Base-by-base conservation (phyloP, 805 yeast genomes). In the Kuraishia molischiana region DNA sequence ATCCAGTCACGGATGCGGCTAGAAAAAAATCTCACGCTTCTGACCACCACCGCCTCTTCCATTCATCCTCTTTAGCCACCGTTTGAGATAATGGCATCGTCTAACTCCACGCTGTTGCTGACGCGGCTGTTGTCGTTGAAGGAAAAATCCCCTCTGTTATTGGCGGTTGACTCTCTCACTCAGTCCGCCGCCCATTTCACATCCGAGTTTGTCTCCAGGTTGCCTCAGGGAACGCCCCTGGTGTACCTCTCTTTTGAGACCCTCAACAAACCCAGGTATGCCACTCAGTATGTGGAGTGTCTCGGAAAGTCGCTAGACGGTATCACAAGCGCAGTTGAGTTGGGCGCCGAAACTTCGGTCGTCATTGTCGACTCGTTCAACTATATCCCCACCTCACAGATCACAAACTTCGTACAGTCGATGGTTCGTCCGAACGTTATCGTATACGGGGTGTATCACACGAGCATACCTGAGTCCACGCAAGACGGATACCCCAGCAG, bases 171-270 rank as follows among this genome's bases (percentile, higher is more conserved):
- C 53, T 68, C 83, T 1, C 57, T 86, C 8, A 62, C 70, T 0
- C 96, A 89, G 54, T 74, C 92, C 0, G 74, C 86, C 0, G 47
- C 59, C 22, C 49, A 62, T 34, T 55, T 89, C 10, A 50, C 84
- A 1, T 51, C 59, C 20, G 96, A 86, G 51, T 65, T 87, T 35
- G 56, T 68, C 55, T 65, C 44, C 64, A 69, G 36, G 45, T 48
- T 50, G 29, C 56, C 59, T 10, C 50, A 41, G 4, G 50, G 48
- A 10, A 52, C 58, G 3, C 61, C 60, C 3, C 59, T 78, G 4
- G 52, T 77, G 3, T 82, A 64, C 45, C 56, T 86, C 14, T 77
- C 90, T 2, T 87, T 70, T 53, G 95, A 85, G 50, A 79, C 92
- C 0, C 44, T 67, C 0, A 61, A 62, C 30, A 54, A 51, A 22